A percentile compares a stretch with the other conserved stretches of the same genome.
Evolutionary conservation across 371 early-diverging fungal species (phyloP).

Genomic region (Agmasoma carcini): DNA sequence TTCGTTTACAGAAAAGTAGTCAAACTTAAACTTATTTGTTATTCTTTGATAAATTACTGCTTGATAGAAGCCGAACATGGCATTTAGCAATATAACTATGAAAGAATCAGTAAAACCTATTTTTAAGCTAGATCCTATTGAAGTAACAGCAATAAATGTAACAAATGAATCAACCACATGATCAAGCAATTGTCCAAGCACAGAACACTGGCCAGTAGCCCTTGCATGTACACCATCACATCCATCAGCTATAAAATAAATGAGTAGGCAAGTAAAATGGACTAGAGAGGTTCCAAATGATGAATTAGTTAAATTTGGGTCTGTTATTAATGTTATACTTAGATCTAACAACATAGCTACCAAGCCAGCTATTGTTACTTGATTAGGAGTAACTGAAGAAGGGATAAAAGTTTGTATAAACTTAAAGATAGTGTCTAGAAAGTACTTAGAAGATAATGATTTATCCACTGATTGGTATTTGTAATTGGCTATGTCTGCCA

Average conservation of each 20-base stretch:
- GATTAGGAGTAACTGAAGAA: slow-evolving; percentile 78
- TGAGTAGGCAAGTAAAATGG: slow-evolving; percentile 65
- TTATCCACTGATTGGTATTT: slow-evolving; percentile 64
- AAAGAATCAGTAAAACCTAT: slow-evolving; percentile 17
- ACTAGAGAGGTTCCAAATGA: slow-evolving; percentile 67
- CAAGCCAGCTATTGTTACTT: slow-evolving; percentile 79
- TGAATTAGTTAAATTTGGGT: slow-evolving; percentile 62
- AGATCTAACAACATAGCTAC: slow-evolving; percentile 27
- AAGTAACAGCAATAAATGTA: slow-evolving; percentile 36
- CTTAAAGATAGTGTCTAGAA: slow-evolving; percentile 72
- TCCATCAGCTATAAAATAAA: slow-evolving; percentile 82
- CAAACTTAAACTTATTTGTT: slow-evolving; percentile 71
- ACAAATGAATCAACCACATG: slow-evolving; percentile 49
- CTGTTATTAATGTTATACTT: slow-evolving; percentile 55
- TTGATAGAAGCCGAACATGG: slow-evolving; percentile 61
- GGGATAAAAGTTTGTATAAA: slow-evolving; percentile 68
- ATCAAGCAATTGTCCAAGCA: slow-evolving; percentile 76
- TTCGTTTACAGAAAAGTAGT: no score
- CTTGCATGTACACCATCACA: slow-evolving; percentile 93
- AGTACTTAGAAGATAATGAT: slow-evolving; percentile 64
- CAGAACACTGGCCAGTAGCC: slow-evolving; percentile 70
- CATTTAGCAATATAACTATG: slow-evolving; percentile 15
- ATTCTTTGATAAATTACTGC: slow-evolving; percentile 81
- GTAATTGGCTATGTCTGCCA: slow-evolving; percentile 61
- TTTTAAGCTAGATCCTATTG: slow-evolving; percentile 55